phyloP scores from a whole-genome alignment of 2,329 filamentous ascomycete genomes.

The Fusarium tuaranense region DNA sequence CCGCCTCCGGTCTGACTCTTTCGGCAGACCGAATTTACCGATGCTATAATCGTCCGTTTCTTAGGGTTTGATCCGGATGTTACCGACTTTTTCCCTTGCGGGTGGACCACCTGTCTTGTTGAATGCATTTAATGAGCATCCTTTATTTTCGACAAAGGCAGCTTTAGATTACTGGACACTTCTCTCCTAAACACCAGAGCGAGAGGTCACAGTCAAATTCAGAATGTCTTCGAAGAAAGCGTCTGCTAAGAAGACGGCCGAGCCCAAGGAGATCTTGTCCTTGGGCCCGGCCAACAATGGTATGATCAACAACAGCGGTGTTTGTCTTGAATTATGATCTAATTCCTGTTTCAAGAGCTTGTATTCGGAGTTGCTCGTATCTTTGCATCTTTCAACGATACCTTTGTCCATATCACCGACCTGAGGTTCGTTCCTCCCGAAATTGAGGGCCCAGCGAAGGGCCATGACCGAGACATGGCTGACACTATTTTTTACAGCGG shows the following conservation, averaged over 20 bases:
- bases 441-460: not conserved
- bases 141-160: not conserved
- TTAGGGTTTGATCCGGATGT: not conserved
- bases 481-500: slow-evolving; percentile 70
- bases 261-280: not conserved
- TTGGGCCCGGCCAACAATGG: not conserved
- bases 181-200: not conserved
- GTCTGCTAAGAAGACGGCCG: not conserved
- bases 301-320: not conserved
- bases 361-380: slow-evolving; percentile 98
- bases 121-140: not conserved
- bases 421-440: slow-evolving; percentile 75
- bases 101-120: not conserved
- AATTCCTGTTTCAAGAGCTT: slow-evolving; percentile 67
- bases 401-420: slow-evolving; percentile 99
- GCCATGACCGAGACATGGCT: not conserved
- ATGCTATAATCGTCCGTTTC: not conserved
- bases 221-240: not conserved
- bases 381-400: slow-evolving; percentile 93
- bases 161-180: not conserved
- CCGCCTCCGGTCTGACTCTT: not conserved
- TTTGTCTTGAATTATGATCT: not conserved
- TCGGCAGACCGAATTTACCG: not conserved
- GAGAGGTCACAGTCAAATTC: too few species aligned
- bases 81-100: not conserved